phyloP scores from a whole-genome alignment of 1,139 yeast genomes.

The Kurtzmaniella quercitrusa region DNA sequence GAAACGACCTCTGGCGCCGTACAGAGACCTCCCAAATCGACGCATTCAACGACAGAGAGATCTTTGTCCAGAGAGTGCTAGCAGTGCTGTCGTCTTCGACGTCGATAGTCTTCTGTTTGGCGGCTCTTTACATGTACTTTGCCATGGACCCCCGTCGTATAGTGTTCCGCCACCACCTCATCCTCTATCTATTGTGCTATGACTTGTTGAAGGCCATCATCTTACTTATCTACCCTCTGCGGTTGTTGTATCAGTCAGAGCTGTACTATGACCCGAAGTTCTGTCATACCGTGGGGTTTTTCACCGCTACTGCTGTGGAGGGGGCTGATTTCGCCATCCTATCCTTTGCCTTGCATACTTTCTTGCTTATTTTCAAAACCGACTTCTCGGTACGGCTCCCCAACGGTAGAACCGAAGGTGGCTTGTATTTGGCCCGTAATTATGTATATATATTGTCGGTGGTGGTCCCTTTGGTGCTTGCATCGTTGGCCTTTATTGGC shows the following conservation, averaged over 20 bases:
- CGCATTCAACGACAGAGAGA: slow-evolving; percentile 22
- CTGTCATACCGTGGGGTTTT: slow-evolving; percentile 77
- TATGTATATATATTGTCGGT: slow-evolving; percentile 58
- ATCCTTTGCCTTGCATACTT: slow-evolving; percentile 80
- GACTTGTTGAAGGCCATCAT: slow-evolving; percentile 75
- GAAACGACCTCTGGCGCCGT: neutral
- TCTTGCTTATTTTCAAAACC: slow-evolving; percentile 66
- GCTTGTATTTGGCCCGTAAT: slow-evolving; percentile 58
- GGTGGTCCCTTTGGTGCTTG: slow-evolving; percentile 61
- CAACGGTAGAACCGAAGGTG: slow-evolving; percentile 58
- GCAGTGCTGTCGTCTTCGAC: slow-evolving; percentile 56
- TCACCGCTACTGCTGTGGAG: slow-evolving; percentile 77
- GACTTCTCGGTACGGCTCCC: slow-evolving; percentile 41
- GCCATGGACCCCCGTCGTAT: slow-evolving; percentile 60
- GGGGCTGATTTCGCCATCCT: slow-evolving; percentile 86
- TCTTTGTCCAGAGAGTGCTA: slow-evolving; percentile 38
- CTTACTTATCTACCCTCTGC: slow-evolving; percentile 66
- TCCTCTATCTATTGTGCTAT: slow-evolving; percentile 60
- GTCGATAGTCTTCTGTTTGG: slow-evolving; percentile 52
- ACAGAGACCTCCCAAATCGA: slow-evolving; percentile 17
- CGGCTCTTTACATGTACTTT: slow-evolving; percentile 50
- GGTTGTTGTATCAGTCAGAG: slow-evolving; percentile 47
- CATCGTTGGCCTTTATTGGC: slow-evolving; percentile 65
- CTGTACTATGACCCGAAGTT: slow-evolving; percentile 52
- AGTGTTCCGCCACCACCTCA: slow-evolving; percentile 70